phyloP scores from a whole-genome alignment of 352 stramenopile species.

The Phytophthora boehmeriae region DNA sequence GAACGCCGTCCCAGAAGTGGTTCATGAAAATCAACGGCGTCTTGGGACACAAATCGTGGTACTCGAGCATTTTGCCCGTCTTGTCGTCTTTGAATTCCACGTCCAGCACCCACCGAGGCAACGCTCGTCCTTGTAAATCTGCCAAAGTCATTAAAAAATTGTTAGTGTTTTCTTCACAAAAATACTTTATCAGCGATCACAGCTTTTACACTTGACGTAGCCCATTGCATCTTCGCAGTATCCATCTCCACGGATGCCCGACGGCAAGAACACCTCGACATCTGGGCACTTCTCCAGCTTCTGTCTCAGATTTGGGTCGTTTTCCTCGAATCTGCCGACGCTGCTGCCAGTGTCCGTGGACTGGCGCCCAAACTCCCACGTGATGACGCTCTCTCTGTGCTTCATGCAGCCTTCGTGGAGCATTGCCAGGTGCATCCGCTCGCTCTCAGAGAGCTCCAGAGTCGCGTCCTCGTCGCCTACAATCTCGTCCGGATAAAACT shows the following conservation, averaged over 20 bases:
- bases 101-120: conserved; percentile 55
- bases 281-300: conserved; percentile 57
- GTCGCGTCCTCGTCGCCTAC: conserved; percentile 12
- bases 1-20: conserved; percentile 54
- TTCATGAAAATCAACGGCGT: conserved; percentile 66
- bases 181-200: not conserved
- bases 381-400: conserved; percentile 47
- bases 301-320: conserved; percentile 45
- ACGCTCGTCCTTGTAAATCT: conserved; percentile 50
- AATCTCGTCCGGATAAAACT: conserved; percentile 30
- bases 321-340: conserved; percentile 27
- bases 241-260: conserved; percentile 49
- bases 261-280: conserved; percentile 67
- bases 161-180: not conserved
- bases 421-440: conserved; percentile 51
- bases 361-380: conserved; percentile 38
- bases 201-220: conserved; percentile 76
- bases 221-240: conserved; percentile 79
- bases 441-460: conserved; percentile 29
- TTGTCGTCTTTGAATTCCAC: conserved; percentile 40
- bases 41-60: conserved; percentile 61
- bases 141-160: conserved; percentile 2
- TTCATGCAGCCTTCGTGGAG: conserved; percentile 55
- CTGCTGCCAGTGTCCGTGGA: conserved; percentile 17
- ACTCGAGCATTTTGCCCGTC: conserved; percentile 34